Conservation (phyloP, 1,139 yeast genomes). For the Sugiyamaella neomexicana region DNA sequence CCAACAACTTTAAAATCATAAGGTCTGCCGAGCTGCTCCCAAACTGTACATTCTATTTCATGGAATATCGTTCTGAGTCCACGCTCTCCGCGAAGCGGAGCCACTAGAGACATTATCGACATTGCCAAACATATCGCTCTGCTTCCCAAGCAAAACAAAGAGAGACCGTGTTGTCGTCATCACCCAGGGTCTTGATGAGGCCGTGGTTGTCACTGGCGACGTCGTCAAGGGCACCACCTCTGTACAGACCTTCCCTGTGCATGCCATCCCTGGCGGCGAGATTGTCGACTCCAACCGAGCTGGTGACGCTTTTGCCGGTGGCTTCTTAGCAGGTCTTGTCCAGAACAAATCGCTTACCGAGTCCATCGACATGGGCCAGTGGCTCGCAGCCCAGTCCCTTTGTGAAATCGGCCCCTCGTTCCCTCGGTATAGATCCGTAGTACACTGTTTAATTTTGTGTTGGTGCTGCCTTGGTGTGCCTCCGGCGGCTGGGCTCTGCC, state of each 20-base stretch:
- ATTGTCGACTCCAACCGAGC: slow-evolving; percentile 97
- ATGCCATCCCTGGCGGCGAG: slow-evolving; percentile 61
- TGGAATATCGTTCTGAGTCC: slow-evolving; percentile 48
- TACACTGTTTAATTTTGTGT: too few relatives aligned
- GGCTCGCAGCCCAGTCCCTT: slow-evolving; percentile 91
- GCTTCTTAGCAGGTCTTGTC: slow-evolving; percentile 87
- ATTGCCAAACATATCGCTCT: slow-evolving; percentile 82
- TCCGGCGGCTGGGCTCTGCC: not conserved
- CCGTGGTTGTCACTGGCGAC: slow-evolving; percentile 60
- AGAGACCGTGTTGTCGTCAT: slow-evolving; percentile 51
- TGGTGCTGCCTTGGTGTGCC: not conserved
- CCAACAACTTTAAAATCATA: slow-evolving; percentile 3
- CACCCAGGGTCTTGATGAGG: slow-evolving; percentile 87
- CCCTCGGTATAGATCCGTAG: not conserved
- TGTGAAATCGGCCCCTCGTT: slow-evolving; percentile 93
- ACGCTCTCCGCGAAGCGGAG: not conserved
- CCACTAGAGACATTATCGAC: slow-evolving; percentile 60
- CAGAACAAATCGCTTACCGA: slow-evolving; percentile 61
- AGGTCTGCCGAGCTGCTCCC: not conserved
- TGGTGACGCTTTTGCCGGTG: slow-evolving; percentile 99
- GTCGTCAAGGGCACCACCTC: slow-evolving; percentile 48
- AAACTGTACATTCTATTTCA: slow-evolving; percentile 41
- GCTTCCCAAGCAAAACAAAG: slow-evolving; percentile 55
- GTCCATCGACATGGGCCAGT: slow-evolving; percentile 85
- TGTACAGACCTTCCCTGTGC: slow-evolving; percentile 63